Conservation (phyloP, 2,329 filamentous ascomycete species). For the Diaporthe nobilis region DNA sequence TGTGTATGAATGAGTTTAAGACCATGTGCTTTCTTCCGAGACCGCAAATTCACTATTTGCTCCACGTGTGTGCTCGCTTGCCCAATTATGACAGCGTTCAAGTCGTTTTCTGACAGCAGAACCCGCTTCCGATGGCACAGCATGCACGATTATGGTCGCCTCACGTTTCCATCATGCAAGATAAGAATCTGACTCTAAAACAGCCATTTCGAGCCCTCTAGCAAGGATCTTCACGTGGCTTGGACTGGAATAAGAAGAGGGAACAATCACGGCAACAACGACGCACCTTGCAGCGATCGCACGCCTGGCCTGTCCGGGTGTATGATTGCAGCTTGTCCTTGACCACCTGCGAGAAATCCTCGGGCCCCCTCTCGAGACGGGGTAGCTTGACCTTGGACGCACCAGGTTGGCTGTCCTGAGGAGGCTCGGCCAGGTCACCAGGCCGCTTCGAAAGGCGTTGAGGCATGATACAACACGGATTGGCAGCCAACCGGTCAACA, state of each 20-base stretch:
- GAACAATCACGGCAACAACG: neutral
- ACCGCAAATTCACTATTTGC: too few relatives aligned
- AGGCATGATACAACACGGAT: conserved; percentile 49
- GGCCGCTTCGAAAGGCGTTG: conserved; percentile 60
- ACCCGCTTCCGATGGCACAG: neutral
- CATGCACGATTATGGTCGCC: neutral
- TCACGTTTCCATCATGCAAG: neutral
- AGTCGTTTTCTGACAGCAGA: neutral
- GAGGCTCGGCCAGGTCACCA: conserved; percentile 55
- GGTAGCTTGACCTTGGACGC: conserved; percentile 62
- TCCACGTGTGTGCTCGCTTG: neutral
- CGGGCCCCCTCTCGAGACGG: conserved; percentile 61
- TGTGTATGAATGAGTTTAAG: neutral
- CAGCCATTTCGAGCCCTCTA: neutral
- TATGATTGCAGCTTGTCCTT: conserved; percentile 70
- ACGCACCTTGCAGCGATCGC: conserved; percentile 87
- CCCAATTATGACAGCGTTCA: conserved; percentile 3
- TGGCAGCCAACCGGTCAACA: conserved; percentile 3
- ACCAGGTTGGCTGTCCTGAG: conserved; percentile 47
- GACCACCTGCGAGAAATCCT: conserved; percentile 69
- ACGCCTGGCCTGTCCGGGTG: conserved; percentile 83
- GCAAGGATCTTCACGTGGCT: too few relatives aligned
- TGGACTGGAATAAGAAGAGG: neutral
- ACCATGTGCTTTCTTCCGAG: neutral
- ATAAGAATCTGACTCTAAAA: neutral